Evolutionary conservation across 345 rosid species (phyloP).

Genomic region (Limnanthes douglasii): DNA sequence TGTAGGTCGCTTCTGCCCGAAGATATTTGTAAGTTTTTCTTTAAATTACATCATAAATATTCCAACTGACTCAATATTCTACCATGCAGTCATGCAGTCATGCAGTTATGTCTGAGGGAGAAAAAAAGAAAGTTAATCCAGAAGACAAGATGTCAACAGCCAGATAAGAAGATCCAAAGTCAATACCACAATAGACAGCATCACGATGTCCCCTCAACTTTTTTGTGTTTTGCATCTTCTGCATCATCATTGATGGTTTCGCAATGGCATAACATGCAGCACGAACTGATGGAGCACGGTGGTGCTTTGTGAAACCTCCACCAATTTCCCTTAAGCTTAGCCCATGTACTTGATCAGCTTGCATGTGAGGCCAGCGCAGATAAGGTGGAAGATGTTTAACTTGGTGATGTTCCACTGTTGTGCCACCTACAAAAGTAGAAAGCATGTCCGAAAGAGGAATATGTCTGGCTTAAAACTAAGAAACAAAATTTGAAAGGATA

Average conservation of each 20-base stretch:
- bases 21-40: too few species aligned
- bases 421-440: conserved; percentile 29
- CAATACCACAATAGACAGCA: conserved; percentile 97
- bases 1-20: too few species aligned
- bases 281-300: conserved; percentile 84
- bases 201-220: conserved; percentile 89
- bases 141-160: conserved; percentile 1
- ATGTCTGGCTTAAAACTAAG: conserved; percentile 5
- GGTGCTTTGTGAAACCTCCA: conserved; percentile 94
- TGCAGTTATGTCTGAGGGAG: too few species aligned
- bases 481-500: neutral
- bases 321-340: conserved; percentile 93
- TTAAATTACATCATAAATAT: too few species aligned
- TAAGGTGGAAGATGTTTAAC: conserved; percentile 37
- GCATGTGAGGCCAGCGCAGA: conserved; percentile 95
- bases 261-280: conserved; percentile 91
- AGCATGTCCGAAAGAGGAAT: too few species aligned
- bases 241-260: conserved; percentile 82
- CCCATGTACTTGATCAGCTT: conserved; percentile 90
- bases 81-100: too few species aligned
- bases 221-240: conserved; percentile 85
- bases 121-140: too few species aligned
- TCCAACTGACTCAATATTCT: too few species aligned
- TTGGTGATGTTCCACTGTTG: conserved; percentile 17
- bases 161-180: conserved; percentile 7